Percentiles rank a stretch among this genome's conserved stretches.
These are phyloP conservation scores for Boletellus deceptivus DNA, from an alignment of 1,284 basidiomycete genomes.

Conservation along the genomic window DNA sequence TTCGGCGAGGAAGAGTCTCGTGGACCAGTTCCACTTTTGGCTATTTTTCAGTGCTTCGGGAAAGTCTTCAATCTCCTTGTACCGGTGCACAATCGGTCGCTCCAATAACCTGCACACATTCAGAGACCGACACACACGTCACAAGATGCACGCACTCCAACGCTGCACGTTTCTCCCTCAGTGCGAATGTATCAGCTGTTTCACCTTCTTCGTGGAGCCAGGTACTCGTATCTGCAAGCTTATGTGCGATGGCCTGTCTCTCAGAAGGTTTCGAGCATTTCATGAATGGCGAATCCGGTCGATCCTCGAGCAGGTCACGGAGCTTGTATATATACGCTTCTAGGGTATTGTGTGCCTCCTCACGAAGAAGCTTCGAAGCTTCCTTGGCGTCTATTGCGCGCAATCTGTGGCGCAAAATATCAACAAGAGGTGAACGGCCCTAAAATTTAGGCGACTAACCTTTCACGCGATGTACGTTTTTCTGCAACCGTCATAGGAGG, in stretches of 20 bases:
- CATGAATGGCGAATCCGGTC: conserved; percentile 68
- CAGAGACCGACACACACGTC: conserved; percentile 1
- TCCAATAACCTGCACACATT: conserved; percentile 63
- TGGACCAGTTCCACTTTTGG: conserved; percentile 80
- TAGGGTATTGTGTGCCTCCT: conserved; percentile 89
- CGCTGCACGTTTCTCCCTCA: conserved; percentile 70
- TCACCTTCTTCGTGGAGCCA: conserved; percentile 93
- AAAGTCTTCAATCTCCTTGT: conserved; percentile 81
- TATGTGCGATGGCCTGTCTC: conserved; percentile 59
- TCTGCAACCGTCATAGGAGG: conserved; percentile 71
- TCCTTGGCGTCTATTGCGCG: conserved; percentile 80
- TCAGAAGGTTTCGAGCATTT: conserved; percentile 78
- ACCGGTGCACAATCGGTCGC: conserved; percentile 79
- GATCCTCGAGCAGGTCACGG: conserved; percentile 77
- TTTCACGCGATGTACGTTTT: conserved; percentile 67
- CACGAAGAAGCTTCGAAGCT: conserved; percentile 70
- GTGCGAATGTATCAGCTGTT: conserved; percentile 69
- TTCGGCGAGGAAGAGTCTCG: conserved; percentile 78
- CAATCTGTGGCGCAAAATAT: conserved; percentile 51
- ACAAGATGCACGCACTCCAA: conserved; percentile 66
- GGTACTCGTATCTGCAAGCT: conserved; percentile 66
- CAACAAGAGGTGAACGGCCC: background rate
- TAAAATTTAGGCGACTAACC: conserved; percentile 39
- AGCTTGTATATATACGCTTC: conserved; percentile 92
- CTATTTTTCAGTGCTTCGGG: conserved; percentile 72